Evolutionary conservation across 2,329 filamentous ascomycete species (phyloP), one percentile per base, ranked within the genome.

Genomic region (Talaromyces sp.): DNA sequence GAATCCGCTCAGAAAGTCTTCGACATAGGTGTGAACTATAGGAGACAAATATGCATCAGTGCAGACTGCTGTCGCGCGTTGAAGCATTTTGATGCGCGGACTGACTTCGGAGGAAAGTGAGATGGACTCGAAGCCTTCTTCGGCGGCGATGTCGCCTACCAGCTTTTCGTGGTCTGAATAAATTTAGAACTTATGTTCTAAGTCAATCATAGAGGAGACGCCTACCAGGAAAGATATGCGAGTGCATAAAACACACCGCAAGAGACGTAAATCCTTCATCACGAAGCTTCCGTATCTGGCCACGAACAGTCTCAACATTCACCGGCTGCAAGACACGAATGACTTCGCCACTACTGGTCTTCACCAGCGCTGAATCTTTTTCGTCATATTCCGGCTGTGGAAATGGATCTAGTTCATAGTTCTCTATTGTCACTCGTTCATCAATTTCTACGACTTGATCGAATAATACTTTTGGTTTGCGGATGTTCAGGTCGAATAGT

Each of bases 401-500:
- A 73, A 95, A 90, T 5, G 95, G 81, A 0, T 92, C 94, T 3
- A 68, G 57, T 14, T 66, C 60, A 52, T 67, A 70, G 3, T 66
- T 66, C 39, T 71, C 68, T 22, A 69, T 57, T 1, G 69, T 4
- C 80, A 96, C 91, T 37, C 92, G 82, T 82, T 96, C 92, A 66
- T 93, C 88, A 47, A 96, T 84, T 78, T 96, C 92, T 19, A 95
- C 83, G 0, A 96, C 91, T 41, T 80, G 82, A 72, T 91, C 87
- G 73, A 95, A 96, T 16, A 96, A 78, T 5, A 93, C 89, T 69
- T 93, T 90, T 0, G 91, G 92, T 75, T 93, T 93, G 69, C 84
- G 83, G 68, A 96, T 94, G n/a, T 89, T 89, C 60, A 96, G 81
- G 73, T 95, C 92, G 71, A 96, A 96, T 68, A 96, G 93, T 74